Evolutionary conservation across 78 protist species (phyloP).

Genomic region (Reticulomyxa filosa): DNA sequence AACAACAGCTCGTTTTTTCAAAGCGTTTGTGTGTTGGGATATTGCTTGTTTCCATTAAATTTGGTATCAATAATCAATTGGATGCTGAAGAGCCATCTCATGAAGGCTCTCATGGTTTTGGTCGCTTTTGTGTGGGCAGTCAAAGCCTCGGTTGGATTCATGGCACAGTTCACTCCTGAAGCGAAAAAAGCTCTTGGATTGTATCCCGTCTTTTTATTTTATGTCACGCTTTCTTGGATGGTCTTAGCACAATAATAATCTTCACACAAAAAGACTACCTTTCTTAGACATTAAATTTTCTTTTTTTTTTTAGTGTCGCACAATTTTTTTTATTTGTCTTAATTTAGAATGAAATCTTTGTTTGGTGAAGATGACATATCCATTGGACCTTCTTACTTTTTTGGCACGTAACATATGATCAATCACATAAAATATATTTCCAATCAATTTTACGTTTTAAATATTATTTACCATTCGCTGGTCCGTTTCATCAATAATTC

Average conservation of each 20-base stretch:
- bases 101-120: background rate
- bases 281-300: no score
- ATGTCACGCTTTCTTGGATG: slow-evolving; percentile 3
- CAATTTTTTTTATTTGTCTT: no score
- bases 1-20: slow-evolving; percentile 19
- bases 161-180: background rate
- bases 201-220: slow-evolving; percentile 2
- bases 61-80: slow-evolving; percentile 1
- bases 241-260: background rate
- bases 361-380: no score
- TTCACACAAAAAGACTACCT: no score
- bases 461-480: no score
- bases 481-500: no score
- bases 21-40: slow-evolving; percentile 17
- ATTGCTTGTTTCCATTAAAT: slow-evolving; percentile 7
- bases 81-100: background rate
- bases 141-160: slow-evolving; percentile 2
- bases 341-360: no score
- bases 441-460: no score
- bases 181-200: background rate
- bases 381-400: no score
- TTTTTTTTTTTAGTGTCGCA: no score
- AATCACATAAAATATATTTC: no score
- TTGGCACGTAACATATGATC: no score
- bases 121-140: background rate